Evolutionary conservation across 257 asterid genomes (phyloP), one percentile per base, ranked within the genome.

Genomic region (Verbena officinalis): DNA sequence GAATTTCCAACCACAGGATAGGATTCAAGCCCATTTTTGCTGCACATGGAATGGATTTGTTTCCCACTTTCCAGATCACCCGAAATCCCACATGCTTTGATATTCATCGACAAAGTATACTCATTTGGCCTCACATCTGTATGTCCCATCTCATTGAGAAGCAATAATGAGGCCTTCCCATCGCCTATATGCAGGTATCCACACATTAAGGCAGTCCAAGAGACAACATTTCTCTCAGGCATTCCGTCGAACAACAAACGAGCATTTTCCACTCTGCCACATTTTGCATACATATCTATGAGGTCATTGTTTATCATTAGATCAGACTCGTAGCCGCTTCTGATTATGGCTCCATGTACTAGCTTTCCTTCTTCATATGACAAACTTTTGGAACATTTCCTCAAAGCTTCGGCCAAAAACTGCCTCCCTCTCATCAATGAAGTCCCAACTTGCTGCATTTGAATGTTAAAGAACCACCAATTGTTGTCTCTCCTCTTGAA

Each of bases 171-270:
- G 21, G 68, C 77, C 51, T 59, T 61, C 3, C 74, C 77, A 49
- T 74, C 60, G 61, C 76, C 73, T 13, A 34, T n/a, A 39, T 57
- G 73, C 48, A 86, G 43, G 70, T 77, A 70, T 36, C 78, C 88
- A 65, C 83, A 74, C 85, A 81, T 82, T 19, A 82, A 64, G 50
- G 86, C 65, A 23, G 91, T 80, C 91, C 91, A 84, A 46, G 91
- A 80, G 55, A 86, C 88, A 34, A 82, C 83, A 58, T 79, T 78
- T 11, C 88, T 80, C 6, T 75, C 70, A 46, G 66, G 78, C 95
- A 87, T 87, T 82, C 16, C 55, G 40, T 78, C 80, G 40, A 87
- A 87, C 89, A 84, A 71, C 0, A 0, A 33, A 43, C 19, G 69
- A 6, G 90, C 92, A 14, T 44, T 13, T 3, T 64, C 70, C 57